phyloP scores from a whole-genome alignment of 257 asterid genomes.

The Handroanthus guayacan region DNA sequence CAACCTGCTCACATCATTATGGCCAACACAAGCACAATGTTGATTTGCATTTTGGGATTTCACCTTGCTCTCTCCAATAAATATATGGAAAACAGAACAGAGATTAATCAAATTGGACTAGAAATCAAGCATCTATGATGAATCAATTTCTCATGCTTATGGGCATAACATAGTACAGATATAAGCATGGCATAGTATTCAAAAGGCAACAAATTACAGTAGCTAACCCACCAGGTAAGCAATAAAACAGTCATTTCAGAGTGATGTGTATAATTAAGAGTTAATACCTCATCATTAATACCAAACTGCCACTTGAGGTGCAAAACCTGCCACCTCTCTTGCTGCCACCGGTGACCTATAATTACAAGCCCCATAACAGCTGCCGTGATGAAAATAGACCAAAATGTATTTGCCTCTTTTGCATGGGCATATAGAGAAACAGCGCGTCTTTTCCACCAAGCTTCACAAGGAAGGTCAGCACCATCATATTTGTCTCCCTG shows the following conservation, averaged over 20 bases:
- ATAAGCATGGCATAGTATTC: constrained; percentile 25
- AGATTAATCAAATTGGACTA: not conserved
- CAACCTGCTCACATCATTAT: no score
- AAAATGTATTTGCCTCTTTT: constrained; percentile 70
- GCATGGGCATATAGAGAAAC: constrained; percentile 63
- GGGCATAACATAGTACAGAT: constrained; percentile 1
- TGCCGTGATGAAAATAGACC: constrained; percentile 76
- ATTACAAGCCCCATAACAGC: constrained; percentile 80
- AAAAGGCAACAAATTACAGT: not conserved
- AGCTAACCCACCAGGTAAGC: not conserved
- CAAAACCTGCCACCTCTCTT: constrained; percentile 66
- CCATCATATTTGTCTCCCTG: constrained; percentile 51
- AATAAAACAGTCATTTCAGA: constrained; percentile 2
- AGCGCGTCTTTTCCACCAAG: constrained; percentile 81
- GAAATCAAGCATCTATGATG: constrained; percentile 4
- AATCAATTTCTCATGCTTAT: not conserved
- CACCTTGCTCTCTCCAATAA: not conserved
- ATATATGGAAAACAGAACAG: not conserved
- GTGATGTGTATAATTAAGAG: constrained; percentile 3
- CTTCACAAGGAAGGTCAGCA: constrained; percentile 68
- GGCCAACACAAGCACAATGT: no score
- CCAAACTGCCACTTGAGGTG: constrained; percentile 61
- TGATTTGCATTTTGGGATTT: not conserved
- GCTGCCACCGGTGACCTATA: constrained; percentile 75
- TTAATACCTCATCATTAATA: constrained; percentile 57